Percentiles rank a stretch among this genome's conserved stretches.
Conservation (phyloP, 225 moss, liverwort and hornwort genomes). For the Thuidium tamariscinum region DNA sequence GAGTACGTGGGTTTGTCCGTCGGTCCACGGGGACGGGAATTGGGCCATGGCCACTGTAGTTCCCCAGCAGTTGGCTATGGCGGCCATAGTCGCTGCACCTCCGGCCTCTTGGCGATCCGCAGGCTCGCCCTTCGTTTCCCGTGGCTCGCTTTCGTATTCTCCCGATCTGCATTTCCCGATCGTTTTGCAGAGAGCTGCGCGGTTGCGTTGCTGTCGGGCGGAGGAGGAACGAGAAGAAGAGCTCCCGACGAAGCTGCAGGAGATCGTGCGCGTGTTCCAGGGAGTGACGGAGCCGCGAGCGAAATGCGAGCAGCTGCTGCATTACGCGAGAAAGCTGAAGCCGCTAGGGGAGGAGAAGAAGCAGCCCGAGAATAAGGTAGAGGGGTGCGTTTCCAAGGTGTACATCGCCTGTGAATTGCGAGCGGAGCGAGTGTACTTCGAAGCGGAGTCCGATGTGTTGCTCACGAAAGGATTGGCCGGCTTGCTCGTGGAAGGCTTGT, state of each 20-base stretch:
- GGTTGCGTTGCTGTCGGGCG: not conserved
- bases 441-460: conserved; percentile 79
- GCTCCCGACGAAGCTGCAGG: conserved; percentile 64
- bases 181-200: not conserved
- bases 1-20: not conserved
- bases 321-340: conserved; percentile 63
- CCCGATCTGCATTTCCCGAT: not conserved
- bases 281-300: conserved; percentile 65
- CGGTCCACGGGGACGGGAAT: not conserved
- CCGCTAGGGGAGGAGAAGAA: conserved; percentile 64
- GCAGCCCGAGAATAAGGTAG: conserved; percentile 73
- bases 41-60: not conserved
- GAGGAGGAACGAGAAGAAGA: not conserved
- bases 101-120: not conserved
- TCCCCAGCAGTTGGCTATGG: not conserved
- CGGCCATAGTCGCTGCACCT: not conserved
- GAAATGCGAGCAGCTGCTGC: conserved; percentile 81
- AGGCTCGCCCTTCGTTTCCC: not conserved
- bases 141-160: not conserved
- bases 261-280: conserved; percentile 71
- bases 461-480: conserved; percentile 94
- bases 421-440: conserved; percentile 40
- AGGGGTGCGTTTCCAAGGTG: conserved; percentile 92
- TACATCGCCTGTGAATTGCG: conserved; percentile 54
- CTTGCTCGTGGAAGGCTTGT: conserved; percentile 78